phyloP scores from a whole-genome alignment of 177 flowering plant genomes.

The Vitis hybrid region DNA sequence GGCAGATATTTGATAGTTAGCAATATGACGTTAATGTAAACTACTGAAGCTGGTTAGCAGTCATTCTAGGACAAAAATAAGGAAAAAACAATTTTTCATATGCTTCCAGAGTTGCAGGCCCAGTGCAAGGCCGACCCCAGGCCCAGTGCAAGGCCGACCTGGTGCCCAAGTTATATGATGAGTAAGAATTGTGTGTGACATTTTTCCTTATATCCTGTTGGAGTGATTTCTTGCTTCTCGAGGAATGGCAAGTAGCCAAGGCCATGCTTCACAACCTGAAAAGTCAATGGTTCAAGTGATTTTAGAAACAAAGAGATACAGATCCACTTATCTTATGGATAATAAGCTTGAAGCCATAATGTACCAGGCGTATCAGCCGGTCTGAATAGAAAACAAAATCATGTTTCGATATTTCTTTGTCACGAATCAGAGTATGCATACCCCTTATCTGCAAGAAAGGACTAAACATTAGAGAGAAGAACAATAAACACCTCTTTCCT shows the following conservation, averaged over 20 bases:
- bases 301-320: not conserved
- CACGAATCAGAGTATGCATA: slow-evolving; percentile 97
- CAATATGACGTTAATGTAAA: no score
- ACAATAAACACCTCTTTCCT: not conserved
- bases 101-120: no score
- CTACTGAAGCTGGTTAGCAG: no score
- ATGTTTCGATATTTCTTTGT: slow-evolving; percentile 88
- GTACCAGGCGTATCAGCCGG: slow-evolving; percentile 96
- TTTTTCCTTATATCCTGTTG: slow-evolving; percentile 53
- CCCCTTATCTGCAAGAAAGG: slow-evolving; percentile 78
- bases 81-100: no score
- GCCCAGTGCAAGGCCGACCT: no score
- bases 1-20: no score
- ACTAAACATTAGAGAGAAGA: not conserved
- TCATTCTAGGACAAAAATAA: no score
- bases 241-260: slow-evolving; percentile 97
- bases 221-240: slow-evolving; percentile 91
- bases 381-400: slow-evolving; percentile 97
- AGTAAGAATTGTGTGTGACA: no score
- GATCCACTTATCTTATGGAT: no score
- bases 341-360: not conserved
- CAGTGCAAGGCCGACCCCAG: no score
- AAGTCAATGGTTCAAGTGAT: slow-evolving; percentile 5
- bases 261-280: slow-evolving; percentile 99
- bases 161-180: no score